Evolutionary conservation across 768 basidiomycete species (phyloP), one percentile per base, ranked within the genome.

Genomic region (Mycena epipterygia): DNA sequence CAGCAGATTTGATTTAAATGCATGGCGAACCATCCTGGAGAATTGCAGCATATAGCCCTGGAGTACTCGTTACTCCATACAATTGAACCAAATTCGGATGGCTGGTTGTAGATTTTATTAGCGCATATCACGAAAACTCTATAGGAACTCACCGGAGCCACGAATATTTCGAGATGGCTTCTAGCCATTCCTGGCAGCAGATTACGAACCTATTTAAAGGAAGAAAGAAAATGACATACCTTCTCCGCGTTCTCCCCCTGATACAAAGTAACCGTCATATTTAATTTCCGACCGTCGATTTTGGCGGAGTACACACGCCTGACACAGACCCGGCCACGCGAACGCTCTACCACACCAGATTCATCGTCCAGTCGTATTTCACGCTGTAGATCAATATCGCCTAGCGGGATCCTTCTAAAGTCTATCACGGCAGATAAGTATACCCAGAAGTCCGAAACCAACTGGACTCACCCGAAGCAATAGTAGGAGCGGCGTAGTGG

Each of bases 41-140:
- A 1, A 60, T 13, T 3, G 59, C 12, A 33, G 29, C 59, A 30
- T 48, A 21, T 5, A 48, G 19, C 3, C n/a, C 17, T 2, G 9
- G 2, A 5, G 41, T 30, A 33, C 41, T 44, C 21, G 59, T 9
- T 7, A 33, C 19, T 2, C 42, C 42, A 27, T n/a, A 60, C 2
- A 60, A 9, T 23, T 60, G 59, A 48, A 48, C 5, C 21, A 60
- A 23, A 25, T 60, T 60, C 12, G 59, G 59, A 35, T 60, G 59
- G 14, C 59, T 60, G 16, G 27, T 23, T 5, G 13, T n/a, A 46
- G 3, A 25, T n/a, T 6, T 30, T 5, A 32, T 16, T 46, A 7
- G 19, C 1, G 29, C 16, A 30, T 2, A 21, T 3, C 19, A 30
- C 19, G 33, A 30, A 14, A 30, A 14, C 30, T 17, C 53, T 41